Base-by-base conservation (phyloP, 257 asterid genomes). In the Forsythia suspensa region DNA sequence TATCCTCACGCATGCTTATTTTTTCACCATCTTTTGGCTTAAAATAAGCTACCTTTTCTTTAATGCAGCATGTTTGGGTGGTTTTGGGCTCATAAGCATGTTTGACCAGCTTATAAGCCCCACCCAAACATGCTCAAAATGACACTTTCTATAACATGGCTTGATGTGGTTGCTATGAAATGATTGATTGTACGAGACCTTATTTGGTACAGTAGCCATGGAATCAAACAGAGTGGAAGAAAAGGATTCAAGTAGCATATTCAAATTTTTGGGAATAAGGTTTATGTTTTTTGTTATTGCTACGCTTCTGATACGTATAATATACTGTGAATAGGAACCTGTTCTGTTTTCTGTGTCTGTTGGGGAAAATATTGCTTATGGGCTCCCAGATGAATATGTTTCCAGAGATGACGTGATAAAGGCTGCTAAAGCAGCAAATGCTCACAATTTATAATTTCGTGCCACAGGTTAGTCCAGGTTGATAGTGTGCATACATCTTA, bases 381-480 rank as follows among this genome's bases (percentile, higher is more conserved):
- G 98, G 70, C 97, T 93, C 79, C 99, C 97, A 34, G 97, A 95
- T 85, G 97, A 95, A 70, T 37, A 82, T 68, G 98, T 95, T 34
- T 95, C 99, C 84, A 89, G 78, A 87, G 95, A 93, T 61, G 99
- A 95, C 16, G 90, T 95, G 75, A 90, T 93, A 82, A 85, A 93
- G 85, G 99, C 99, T 73, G 99, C 99, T 78, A 95, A 90, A 90
- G 99, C 98, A 75, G 99, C 99, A 74, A 93, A 95, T 87, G 98
- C 99, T 74, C 99, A 95, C 72, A 95, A 69, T 95, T 95, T 79
- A 93, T 95, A 79, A 90, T 92, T 81, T 83, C 99, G 3, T 76
- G 89, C 99, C 99, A 20, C 97, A 93, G 97, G 99, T 91, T 76
- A 82, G 83, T 75, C 78, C 66, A 39, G 73, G 73, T 72, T 80